A percentile compares a stretch with the other conserved stretches of the same genome.
Evolutionary conservation across 208 protist genomes (phyloP).

Genomic region (Leishmania braziliensis): DNA sequence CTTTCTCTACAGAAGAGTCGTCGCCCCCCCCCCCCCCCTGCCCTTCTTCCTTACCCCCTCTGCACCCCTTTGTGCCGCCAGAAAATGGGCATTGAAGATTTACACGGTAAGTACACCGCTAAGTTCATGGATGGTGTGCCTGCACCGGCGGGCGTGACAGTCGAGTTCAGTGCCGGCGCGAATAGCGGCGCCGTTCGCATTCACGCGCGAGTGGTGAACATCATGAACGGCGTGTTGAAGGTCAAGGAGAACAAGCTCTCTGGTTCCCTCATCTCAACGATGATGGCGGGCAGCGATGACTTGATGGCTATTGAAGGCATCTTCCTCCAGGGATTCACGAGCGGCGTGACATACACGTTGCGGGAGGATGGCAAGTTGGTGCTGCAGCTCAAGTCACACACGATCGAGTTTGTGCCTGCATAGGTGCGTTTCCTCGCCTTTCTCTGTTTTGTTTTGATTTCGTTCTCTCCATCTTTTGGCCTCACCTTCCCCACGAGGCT

Average conservation of each 20-base stretch:
- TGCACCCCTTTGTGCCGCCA: not conserved
- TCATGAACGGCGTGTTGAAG: slow-evolving; percentile 35
- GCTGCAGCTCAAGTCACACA: slow-evolving; percentile 28
- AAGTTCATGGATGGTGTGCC: slow-evolving; percentile 29
- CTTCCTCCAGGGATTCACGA: slow-evolving; percentile 34
- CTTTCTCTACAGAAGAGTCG: not conserved
- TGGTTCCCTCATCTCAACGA: slow-evolving; percentile 52
- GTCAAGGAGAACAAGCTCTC: slow-evolving; percentile 31
- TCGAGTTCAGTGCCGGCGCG: slow-evolving; percentile 15
- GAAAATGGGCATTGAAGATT: slow-evolving; percentile 15
- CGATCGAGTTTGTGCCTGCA: slow-evolving; percentile 23
- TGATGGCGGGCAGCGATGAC: slow-evolving; percentile 28
- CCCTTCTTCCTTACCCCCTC: not conserved
- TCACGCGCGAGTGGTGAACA: slow-evolving; percentile 36
- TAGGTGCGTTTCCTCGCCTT: not conserved
- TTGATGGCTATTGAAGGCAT: slow-evolving; percentile 38
- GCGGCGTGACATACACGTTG: slow-evolving; percentile 30
- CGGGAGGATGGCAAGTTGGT: slow-evolving; percentile 26
- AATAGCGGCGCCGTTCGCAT: slow-evolving; percentile 11
- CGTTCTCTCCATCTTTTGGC: not conserved
- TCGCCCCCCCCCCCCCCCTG: not conserved
- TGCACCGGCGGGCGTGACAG: slow-evolving; percentile 9
- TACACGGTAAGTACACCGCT: slow-evolving; percentile 40
- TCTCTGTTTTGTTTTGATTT: not conserved
- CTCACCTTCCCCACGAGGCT: not conserved